Evolutionary conservation across 73 alveolate species (phyloP).

Genomic region (Blepharisma stoltei): DNA sequence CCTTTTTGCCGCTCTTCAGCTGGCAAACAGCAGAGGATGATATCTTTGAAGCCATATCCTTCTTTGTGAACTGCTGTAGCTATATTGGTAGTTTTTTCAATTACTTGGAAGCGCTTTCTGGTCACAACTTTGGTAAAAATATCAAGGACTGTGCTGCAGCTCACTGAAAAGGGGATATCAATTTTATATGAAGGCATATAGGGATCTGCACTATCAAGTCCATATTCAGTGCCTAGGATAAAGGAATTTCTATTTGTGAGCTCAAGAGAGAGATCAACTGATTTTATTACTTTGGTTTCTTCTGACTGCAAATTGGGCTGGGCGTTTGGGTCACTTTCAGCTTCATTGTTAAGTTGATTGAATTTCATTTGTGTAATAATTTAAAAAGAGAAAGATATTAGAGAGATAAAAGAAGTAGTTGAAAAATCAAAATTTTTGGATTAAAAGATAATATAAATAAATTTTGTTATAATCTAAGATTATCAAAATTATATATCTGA

Average conservation of each 20-base stretch:
- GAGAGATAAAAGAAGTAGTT: too few relatives aligned
- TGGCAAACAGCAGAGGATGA: constrained; percentile 27
- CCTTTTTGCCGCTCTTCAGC: constrained; percentile 23
- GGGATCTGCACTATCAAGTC: constrained; percentile 5
- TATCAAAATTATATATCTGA: too few relatives aligned
- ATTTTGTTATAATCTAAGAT: too few relatives aligned
- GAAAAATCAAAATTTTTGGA: too few relatives aligned
- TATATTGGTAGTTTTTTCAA: background rate
- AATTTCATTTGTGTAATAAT: too few relatives aligned
- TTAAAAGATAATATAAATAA: too few relatives aligned
- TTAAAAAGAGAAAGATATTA: too few relatives aligned
- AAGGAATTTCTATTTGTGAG: constrained; percentile 13
- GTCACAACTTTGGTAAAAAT: constrained; percentile 18
- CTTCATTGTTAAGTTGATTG: too few relatives aligned
- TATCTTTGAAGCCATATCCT: constrained; percentile 14
- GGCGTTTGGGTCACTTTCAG: too few relatives aligned
- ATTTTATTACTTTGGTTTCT: too few relatives aligned
- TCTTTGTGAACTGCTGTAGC: constrained; percentile 32
- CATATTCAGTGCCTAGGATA: constrained; percentile 15
- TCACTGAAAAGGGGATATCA: constrained; percentile 18
- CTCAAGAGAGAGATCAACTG: background rate
- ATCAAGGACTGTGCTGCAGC: background rate
- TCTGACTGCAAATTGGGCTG: too few relatives aligned
- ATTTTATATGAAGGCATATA: background rate
- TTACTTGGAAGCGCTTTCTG: constrained; percentile 11